These are phyloP conservation scores for Phylloboletellus chloephorus DNA, from an alignment of 1,284 basidiomycete species.

Conservation along the genomic window DNA sequence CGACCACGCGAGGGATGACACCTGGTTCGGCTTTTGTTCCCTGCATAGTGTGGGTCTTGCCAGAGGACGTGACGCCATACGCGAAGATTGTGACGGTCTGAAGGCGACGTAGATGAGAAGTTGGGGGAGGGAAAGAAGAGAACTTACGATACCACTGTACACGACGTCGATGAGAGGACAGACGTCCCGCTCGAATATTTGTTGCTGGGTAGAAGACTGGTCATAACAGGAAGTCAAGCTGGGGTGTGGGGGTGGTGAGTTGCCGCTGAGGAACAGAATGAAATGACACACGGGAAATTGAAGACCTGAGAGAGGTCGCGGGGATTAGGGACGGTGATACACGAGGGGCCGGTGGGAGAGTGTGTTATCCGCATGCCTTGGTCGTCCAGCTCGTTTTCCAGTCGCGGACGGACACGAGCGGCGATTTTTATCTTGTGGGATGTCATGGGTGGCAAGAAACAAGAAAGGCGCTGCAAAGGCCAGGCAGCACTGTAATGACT, in stretches of 20 bases:
- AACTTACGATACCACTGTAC: slow-evolving; percentile 60
- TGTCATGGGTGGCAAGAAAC: slow-evolving; percentile 18
- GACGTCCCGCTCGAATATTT: slow-evolving; percentile 68
- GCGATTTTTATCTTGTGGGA: slow-evolving; percentile 46
- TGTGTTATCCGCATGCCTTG: slow-evolving; percentile 52
- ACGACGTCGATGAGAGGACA: slow-evolving; percentile 65
- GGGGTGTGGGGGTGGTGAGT: slow-evolving; percentile 1
- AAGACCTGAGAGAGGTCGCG: slow-evolving; percentile 59
- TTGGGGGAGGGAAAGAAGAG: background rate
- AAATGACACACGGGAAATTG: slow-evolving; percentile 59
- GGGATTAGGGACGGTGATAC: slow-evolving; percentile 60
- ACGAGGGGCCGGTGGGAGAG: slow-evolving; percentile 35
- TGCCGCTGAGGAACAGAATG: background rate
- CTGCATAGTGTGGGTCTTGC: slow-evolving; percentile 86
- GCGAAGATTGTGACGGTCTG: slow-evolving; percentile 78
- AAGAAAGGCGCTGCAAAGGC: background rate
- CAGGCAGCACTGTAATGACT: background rate
- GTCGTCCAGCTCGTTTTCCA: slow-evolving; percentile 58
- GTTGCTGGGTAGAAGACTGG: slow-evolving; percentile 57
- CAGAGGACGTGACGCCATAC: slow-evolving; percentile 77
- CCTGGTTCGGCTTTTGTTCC: slow-evolving; percentile 63
- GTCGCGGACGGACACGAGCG: slow-evolving; percentile 59
- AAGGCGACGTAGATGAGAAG: background rate
- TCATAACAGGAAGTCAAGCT: slow-evolving; percentile 71
- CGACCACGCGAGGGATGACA: slow-evolving; percentile 72